Percentiles rank a stretch among this genome's conserved stretches.
Conservation (phyloP, 306 rosid species). For the Hippophae gyantsensis region DNA sequence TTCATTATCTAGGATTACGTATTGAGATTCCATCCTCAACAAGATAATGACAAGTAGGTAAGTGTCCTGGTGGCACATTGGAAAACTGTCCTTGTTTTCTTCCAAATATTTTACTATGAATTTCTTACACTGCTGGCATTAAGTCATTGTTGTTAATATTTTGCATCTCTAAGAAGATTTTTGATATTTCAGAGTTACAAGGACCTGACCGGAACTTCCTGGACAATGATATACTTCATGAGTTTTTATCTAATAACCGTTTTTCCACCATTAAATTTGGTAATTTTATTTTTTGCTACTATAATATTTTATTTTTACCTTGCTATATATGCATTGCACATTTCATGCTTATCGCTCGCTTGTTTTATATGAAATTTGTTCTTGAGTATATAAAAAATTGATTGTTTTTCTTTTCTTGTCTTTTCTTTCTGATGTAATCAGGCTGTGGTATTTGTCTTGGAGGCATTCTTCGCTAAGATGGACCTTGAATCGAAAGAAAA, state of each 20-base stretch:
- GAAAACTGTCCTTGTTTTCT: no score
- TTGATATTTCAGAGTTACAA: constrained; percentile 62
- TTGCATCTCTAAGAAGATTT: constrained; percentile 4
- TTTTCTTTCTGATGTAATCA: constrained; percentile 32
- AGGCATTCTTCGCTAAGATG: constrained; percentile 98
- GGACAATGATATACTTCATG: constrained; percentile 61
- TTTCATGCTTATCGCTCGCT: background rate
- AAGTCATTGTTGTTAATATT: background rate
- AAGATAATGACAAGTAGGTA: no score
- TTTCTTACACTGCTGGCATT: background rate
- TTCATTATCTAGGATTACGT: no score
- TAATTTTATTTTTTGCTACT: constrained; percentile 23
- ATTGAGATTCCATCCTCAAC: no score
- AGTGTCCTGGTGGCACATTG: no score
- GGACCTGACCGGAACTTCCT: constrained; percentile 71
- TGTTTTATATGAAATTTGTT: background rate
- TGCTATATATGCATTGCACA: no score
- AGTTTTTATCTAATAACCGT: constrained; percentile 81
- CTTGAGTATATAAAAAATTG: no score
- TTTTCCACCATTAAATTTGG: constrained; percentile 85
- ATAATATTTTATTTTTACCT: background rate
- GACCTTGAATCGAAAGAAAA: constrained; percentile 51
- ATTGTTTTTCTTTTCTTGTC: background rate
- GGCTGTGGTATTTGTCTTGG: constrained; percentile 95
- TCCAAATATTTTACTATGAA: no score